Percentiles rank a stretch among this genome's conserved stretches.
These are phyloP conservation scores for Angomonas ambiguus DNA, from an alignment of 208 protist genomes.

Conservation along the genomic window DNA sequence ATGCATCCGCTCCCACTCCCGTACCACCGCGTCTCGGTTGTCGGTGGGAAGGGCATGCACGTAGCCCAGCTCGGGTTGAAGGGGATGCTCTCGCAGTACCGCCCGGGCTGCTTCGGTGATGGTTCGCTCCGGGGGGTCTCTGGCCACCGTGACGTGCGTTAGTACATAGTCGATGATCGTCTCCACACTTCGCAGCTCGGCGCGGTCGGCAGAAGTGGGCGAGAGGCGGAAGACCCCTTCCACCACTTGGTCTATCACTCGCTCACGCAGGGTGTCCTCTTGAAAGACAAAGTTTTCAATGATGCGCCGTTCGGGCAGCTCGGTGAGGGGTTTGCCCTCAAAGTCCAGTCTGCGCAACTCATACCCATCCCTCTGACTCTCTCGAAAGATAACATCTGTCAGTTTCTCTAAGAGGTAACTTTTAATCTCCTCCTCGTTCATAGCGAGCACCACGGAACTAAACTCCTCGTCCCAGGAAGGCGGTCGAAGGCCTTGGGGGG, in stretches of 20 bases:
- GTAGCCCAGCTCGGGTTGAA: conserved; percentile 87
- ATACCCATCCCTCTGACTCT: conserved; percentile 88
- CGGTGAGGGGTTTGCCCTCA: conserved; percentile 88
- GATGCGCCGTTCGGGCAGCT: conserved; percentile 78
- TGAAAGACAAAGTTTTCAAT: conserved; percentile 88
- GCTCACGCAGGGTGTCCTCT: conserved; percentile 86
- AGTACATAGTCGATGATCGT: conserved; percentile 84
- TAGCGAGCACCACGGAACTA: conserved; percentile 59
- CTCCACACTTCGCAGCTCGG: conserved; percentile 77
- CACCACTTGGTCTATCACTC: conserved; percentile 79
- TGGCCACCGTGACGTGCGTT: conserved; percentile 69
- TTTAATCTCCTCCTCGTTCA: conserved; percentile 65
- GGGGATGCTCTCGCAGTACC: conserved; percentile 54
- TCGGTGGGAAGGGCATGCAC: conserved; percentile 79
- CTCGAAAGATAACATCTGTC: conserved; percentile 82
- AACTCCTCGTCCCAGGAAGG: conserved; percentile 83
- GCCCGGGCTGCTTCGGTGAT: conserved; percentile 58
- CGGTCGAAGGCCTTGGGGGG: conserved; percentile 42
- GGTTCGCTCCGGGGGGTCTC: conserved; percentile 18
- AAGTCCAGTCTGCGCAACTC: conserved; percentile 89
- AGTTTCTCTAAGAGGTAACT: conserved; percentile 76
- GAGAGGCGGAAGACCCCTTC: conserved; percentile 83
- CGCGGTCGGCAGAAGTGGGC: conserved; percentile 66
- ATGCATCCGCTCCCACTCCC: conserved; percentile 87
- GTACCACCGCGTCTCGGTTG: conserved; percentile 66